Evolutionary conservation across 2,329 filamentous ascomycete species (phyloP).

Genomic region (Shiraia sp.): DNA sequence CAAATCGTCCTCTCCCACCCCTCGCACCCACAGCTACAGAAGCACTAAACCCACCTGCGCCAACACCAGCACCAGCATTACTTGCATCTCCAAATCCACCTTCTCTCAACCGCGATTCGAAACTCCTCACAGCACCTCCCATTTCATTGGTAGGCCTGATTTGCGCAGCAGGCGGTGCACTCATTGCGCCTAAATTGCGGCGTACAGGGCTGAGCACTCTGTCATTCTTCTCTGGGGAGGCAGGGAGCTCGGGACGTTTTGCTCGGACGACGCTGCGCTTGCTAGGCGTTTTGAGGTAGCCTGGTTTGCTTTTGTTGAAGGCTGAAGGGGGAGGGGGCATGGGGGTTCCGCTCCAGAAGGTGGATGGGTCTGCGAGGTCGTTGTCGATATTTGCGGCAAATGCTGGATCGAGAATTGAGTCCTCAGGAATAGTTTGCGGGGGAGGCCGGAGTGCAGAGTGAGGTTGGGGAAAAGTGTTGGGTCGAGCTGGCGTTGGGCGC

Average conservation of each 20-base stretch:
- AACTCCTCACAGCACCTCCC: constrained; percentile 32
- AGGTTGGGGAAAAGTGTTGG: constrained; percentile 21
- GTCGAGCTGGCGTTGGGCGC: constrained; percentile 8
- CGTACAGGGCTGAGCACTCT: constrained; percentile 7
- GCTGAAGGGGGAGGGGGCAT: constrained; percentile 15
- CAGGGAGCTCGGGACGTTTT: constrained; percentile 33
- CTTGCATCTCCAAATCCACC: constrained; percentile 39
- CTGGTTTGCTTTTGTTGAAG: constrained; percentile 22
- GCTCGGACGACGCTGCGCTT: constrained; percentile 43
- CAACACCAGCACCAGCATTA: constrained; percentile 3
- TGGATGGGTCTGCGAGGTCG: constrained; percentile 14
- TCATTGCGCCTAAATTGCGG: constrained; percentile 23
- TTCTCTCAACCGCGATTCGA: constrained; percentile 35
- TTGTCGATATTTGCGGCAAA: constrained; percentile 12
- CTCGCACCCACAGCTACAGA: constrained; percentile 8
- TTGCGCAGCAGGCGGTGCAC: constrained; percentile 32
- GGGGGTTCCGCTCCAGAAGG: constrained; percentile 35
- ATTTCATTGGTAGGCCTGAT: neutral
- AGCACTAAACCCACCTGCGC: neutral
- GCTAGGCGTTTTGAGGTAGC: constrained; percentile 54
- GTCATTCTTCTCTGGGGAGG: constrained; percentile 28
- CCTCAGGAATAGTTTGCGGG: constrained; percentile 24
- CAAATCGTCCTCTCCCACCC: constrained; percentile 13
- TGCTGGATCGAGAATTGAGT: constrained; percentile 10
- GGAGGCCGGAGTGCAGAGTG: constrained; percentile 16